phyloP scores from a whole-genome alignment of 2,329 filamentous ascomycete species.

The Huntiella decipiens region DNA sequence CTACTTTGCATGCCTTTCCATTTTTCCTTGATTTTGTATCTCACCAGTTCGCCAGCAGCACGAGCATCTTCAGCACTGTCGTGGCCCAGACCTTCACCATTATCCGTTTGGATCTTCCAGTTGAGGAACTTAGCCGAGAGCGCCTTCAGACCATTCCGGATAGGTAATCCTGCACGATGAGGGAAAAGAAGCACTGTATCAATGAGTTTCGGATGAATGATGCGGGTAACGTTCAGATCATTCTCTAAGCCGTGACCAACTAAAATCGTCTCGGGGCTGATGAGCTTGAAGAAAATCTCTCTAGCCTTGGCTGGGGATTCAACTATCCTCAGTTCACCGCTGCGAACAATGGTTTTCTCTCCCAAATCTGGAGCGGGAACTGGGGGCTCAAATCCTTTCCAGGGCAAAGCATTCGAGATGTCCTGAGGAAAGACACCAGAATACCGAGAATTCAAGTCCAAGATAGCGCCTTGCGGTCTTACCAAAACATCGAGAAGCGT shows the following conservation, averaged over 20 bases:
- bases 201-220: constrained; percentile 69
- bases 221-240: constrained; percentile 67
- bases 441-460: constrained; percentile 84
- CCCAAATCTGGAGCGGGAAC: constrained; percentile 14
- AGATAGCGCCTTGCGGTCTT: constrained; percentile 58
- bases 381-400: constrained; percentile 19
- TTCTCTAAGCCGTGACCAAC: constrained; percentile 93
- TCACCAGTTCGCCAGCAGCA: constrained; percentile 71
- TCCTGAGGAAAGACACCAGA: constrained; percentile 72
- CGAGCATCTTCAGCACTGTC: constrained; percentile 85
- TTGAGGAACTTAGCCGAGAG: constrained; percentile 53
- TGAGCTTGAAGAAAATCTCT: constrained; percentile 52
- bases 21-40: constrained; percentile 46
- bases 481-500: constrained; percentile 71
- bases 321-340: constrained; percentile 45
- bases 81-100: constrained; percentile 33
- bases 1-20: constrained; percentile 48
- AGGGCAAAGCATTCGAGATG: constrained; percentile 48
- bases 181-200: constrained; percentile 77
- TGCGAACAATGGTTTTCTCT: constrained; percentile 17
- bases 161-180: constrained; percentile 56
- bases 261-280: constrained; percentile 60
- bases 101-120: constrained; percentile 58
- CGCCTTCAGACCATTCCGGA: constrained; percentile 56
- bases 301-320: constrained; percentile 57